Conservation (phyloP, 495 filamentous ascomycete species). For the Neurospora sp. region DNA sequence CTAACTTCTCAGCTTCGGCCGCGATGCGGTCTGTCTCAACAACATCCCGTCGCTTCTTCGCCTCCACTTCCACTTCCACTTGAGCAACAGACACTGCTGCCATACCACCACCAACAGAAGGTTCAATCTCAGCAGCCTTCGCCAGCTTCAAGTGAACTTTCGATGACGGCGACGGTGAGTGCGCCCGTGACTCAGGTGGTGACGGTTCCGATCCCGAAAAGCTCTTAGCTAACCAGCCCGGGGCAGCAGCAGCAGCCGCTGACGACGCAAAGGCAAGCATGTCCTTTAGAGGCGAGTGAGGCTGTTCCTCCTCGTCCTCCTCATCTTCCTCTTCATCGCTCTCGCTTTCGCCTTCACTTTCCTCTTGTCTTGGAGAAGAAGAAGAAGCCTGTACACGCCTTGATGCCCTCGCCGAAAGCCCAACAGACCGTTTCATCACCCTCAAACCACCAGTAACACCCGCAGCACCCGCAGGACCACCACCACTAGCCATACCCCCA, state of each 20-base stretch:
- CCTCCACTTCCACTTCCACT: not conserved
- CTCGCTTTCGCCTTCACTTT: not conserved
- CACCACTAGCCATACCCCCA: not conserved
- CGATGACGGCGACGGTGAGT: not conserved
- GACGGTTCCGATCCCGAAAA: not conserved
- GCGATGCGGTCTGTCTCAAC: constrained; percentile 20
- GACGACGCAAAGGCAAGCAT: not conserved
- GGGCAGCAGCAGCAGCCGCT: not conserved
- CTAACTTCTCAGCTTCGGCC: constrained; percentile 31
- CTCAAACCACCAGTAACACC: not conserved
- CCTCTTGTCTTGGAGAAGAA: not conserved
- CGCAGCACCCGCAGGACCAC: not conserved
- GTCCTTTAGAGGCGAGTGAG: not conserved
- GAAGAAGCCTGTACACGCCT: not conserved
- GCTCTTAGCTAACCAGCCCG: not conserved
- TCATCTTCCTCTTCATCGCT: not conserved
- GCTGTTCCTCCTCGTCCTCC: not conserved
- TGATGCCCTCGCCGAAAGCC: not conserved
- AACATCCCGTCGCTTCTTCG: constrained; percentile 7
- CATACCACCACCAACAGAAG: not conserved
- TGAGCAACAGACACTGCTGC: not conserved
- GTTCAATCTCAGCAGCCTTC: constrained; percentile 3
- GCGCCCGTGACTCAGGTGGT: constrained; percentile 1
- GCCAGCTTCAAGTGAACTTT: constrained; percentile 3
- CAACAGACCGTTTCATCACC: not conserved